Base-by-base conservation (phyloP, 2,329 filamentous ascomycete species). In the Cladosporium sp. region DNA sequence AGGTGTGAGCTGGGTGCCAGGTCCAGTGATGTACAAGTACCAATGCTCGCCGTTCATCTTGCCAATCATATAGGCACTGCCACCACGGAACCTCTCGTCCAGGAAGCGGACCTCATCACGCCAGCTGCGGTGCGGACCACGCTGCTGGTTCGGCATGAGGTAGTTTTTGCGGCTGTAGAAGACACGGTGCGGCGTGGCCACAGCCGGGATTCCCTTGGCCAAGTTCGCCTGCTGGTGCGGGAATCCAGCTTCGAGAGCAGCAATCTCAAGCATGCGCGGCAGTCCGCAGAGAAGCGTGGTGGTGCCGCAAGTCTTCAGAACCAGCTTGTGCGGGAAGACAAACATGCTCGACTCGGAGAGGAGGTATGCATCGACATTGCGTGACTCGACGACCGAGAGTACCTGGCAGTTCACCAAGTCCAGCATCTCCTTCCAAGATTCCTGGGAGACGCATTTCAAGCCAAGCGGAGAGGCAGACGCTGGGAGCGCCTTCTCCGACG, bases 1-100 rank as follows among this genome's bases (percentile, higher is more conserved):
- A 4, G 91, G 90, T 0, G 91, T 95, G 57, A 94, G 76, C 48
- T 80, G 75, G 41, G 81, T 84, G 66, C 86, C 84, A 15, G 93
- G 92, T 45, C 88, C 88, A 11, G 93, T 97, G 62, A 97, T 84
- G 73, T 98, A 98, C 50, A 98, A 76, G 68, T 97, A 97, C 93
- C 93, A 98, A 63, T 98, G 93, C 69, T 98, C 93, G 52, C 93
- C 92, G 61, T 98, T 98, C 92, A 97, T 97, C 74, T 96, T 97
- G 64, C 93, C 93, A 58, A 98, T 94, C 91, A 97, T 95, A 71
- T 98, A 98, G 43, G 93, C 93, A 69, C 92, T 97, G 49, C 93
- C 93, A 50, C 88, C 85, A 54, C 86, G 78, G 67, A 98, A 96
- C 70, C 91, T 88, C 66, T 87, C 85, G 72, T 98, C 93, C 55